Evolutionary conservation across 2,329 filamentous ascomycete genomes (phyloP).

Genomic region (Aspergillus sclerotialis): DNA sequence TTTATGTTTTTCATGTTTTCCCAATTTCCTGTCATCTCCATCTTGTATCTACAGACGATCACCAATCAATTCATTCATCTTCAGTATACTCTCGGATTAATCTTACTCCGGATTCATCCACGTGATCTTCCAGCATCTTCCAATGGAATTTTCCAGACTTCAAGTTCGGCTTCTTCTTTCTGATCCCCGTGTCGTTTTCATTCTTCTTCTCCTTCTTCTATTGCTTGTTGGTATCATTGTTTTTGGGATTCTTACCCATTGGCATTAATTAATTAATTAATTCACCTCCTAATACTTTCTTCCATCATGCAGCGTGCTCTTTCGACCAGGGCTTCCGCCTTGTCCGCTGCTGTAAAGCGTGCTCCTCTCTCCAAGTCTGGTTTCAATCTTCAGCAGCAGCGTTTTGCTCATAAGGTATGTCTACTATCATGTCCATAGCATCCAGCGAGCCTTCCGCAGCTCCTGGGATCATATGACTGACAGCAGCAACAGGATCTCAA

Average conservation of each 20-base stretch:
- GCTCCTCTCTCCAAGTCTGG: conserved; percentile 57
- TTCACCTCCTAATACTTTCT: conserved; percentile 15
- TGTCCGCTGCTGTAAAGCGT: conserved; percentile 54
- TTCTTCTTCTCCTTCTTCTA: conserved; percentile 22
- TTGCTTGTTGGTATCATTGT: conserved; percentile 15
- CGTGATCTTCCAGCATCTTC: conserved; percentile 38
- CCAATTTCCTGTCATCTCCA: too few species aligned
- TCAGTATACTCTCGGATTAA: too few species aligned
- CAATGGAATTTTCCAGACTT: conserved; percentile 37
- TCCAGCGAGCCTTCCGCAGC: conserved; percentile 10
- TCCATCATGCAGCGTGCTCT: conserved; percentile 91
- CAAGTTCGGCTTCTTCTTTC: conserved; percentile 27
- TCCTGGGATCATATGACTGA: conserved; percentile 23
- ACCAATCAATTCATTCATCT: too few species aligned
- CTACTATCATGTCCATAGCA: conserved; percentile 2
- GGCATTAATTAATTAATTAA: too few species aligned
- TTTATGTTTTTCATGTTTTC: too few species aligned
- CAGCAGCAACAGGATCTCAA: conserved; percentile 70
- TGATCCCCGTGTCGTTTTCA: conserved; percentile 18
- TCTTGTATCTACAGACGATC: too few species aligned
- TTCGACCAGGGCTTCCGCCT: conserved; percentile 73
- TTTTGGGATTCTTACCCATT: too few species aligned
- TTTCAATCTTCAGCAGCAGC: conserved; percentile 74
- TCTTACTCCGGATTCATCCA: too few species aligned
- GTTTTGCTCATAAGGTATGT: conserved; percentile 93